These are phyloP conservation scores for Torulaspora globosa DNA, from an alignment of 1,139 yeast genomes.

Conservation along the genomic window DNA sequence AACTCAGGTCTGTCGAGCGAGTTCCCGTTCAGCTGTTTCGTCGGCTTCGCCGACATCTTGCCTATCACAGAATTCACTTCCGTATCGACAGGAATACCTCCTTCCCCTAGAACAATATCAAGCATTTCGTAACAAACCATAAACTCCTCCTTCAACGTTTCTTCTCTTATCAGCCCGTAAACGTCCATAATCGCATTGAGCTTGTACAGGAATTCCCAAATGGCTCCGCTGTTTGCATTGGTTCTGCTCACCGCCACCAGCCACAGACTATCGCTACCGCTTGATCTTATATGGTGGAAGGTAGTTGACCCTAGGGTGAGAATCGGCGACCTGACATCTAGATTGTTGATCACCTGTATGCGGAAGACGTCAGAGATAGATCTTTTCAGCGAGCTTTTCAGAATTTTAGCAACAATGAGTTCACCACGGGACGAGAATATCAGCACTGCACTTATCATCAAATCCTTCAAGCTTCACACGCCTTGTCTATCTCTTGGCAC, in stretches of 20 bases:
- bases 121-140: conserved; percentile 67
- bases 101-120: conserved; percentile 66
- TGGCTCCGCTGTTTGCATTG: conserved; percentile 77
- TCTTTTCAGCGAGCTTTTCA: conserved; percentile 63
- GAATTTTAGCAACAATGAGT: conserved; percentile 71
- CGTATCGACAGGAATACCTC: conserved; percentile 76
- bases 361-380: conserved; percentile 87
- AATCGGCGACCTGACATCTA: conserved; percentile 69
- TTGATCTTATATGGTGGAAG: conserved; percentile 71
- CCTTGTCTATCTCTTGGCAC: neutral
- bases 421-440: conserved; percentile 80
- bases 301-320: conserved; percentile 90
- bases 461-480: neutral
- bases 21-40: conserved; percentile 12
- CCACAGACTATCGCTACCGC: conserved; percentile 51
- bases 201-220: conserved; percentile 73
- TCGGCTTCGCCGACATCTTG: conserved; percentile 28
- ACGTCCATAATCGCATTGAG: conserved; percentile 37
- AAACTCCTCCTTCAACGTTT: conserved; percentile 53
- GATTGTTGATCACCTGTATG: conserved; percentile 74
- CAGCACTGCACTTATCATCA: conserved; percentile 72
- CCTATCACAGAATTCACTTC: conserved; percentile 48
- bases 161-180: conserved; percentile 29
- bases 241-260: conserved; percentile 83
- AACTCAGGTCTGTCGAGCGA: conserved; percentile 10